Evolutionary conservation across 805 yeast genomes (phyloP), one percentile per base, ranked within the genome.

Genomic region (Candida namnaoensis): DNA sequence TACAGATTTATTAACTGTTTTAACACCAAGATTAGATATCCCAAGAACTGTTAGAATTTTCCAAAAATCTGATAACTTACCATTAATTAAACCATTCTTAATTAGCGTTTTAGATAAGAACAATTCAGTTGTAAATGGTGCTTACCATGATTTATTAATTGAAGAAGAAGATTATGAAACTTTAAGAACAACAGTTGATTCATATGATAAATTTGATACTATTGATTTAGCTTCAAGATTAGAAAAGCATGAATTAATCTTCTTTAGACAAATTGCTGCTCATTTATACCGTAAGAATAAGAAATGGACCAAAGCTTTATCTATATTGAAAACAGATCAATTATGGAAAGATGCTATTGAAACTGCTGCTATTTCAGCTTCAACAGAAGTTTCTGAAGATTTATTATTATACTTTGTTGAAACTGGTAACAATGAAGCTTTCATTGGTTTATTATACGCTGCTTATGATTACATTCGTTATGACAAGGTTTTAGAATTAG

Each of bases 101-200:
- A 84, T 90, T 45, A 84, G 91, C 35, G 96, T 93, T 12, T 78
- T 90, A 64, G 84, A 80, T 39, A 90, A 88, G 72, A 93, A 93
- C 69, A 80, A 85, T 59, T 78, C 91, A 13, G 80, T 88, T 46
- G 97, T 93, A 36, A 93, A 93, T 66, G 80, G 82, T 55, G 98
- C 98, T 12, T 91, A 91, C 67, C 98, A 93, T 60, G 96, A 90
- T 56, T 66, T 93, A 56, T 75, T 93, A 67, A 88, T 93, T 50
- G 99, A 93, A 69, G 98, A 93, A 66, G 95, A 88, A 64, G 98
- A 93, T 63, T 80, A 91, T 72, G 86, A 88, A 65, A 82, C 96
- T 15, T 73, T 93, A 61, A 78, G 86, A 52, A 80, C 82, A 47
- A 84, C 90, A 27, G 88, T 91, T 49, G 98, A 91, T 46, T 74